Evolutionary conservation across 345 rosid genomes (phyloP).

Genomic region (Anacardium occidentale): DNA sequence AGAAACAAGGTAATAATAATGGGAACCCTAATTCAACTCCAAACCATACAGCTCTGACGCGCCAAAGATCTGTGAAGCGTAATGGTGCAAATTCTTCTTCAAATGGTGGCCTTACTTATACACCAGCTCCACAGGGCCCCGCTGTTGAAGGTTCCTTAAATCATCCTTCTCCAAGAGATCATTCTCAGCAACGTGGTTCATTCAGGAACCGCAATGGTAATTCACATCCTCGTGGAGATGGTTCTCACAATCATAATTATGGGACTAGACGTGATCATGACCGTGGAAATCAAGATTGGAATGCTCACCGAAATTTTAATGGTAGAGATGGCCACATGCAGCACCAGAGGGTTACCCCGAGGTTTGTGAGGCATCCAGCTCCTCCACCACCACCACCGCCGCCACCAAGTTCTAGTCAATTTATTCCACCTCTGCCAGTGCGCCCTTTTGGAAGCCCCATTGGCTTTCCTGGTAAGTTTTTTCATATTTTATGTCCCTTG

Average conservation of each 20-base stretch:
- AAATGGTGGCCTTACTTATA: conserved; percentile 41
- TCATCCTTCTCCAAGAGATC: conserved; percentile 55
- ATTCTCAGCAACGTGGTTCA: conserved; percentile 59
- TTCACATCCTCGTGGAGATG: conserved; percentile 49
- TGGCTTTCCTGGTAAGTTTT: conserved; percentile 60
- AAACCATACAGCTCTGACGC: conserved; percentile 31
- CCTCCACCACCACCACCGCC: conserved; percentile 56
- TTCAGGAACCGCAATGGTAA: conserved; percentile 59
- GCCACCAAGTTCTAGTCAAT: conserved; percentile 39
- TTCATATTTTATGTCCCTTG: conserved; percentile 15
- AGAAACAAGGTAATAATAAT: conserved; percentile 36
- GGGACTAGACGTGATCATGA: conserved; percentile 80
- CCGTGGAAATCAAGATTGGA: conserved; percentile 65
- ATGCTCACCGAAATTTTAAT: conserved; percentile 51
- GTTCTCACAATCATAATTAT: conserved; percentile 66
- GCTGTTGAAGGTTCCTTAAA: conserved; percentile 35
- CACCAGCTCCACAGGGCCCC: conserved; percentile 35
- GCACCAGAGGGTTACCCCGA: conserved; percentile 51
- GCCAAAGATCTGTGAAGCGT: conserved; percentile 46
- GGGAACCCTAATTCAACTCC: conserved; percentile 35
- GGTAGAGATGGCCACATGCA: conserved; percentile 66
- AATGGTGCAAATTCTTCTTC: conserved; percentile 32
- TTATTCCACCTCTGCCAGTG: conserved; percentile 48
- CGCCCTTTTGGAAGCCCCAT: conserved; percentile 51
- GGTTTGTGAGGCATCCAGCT: conserved; percentile 52